Conservation (phyloP, 495 filamentous ascomycete species). For the Pyronema domesticum region DNA sequence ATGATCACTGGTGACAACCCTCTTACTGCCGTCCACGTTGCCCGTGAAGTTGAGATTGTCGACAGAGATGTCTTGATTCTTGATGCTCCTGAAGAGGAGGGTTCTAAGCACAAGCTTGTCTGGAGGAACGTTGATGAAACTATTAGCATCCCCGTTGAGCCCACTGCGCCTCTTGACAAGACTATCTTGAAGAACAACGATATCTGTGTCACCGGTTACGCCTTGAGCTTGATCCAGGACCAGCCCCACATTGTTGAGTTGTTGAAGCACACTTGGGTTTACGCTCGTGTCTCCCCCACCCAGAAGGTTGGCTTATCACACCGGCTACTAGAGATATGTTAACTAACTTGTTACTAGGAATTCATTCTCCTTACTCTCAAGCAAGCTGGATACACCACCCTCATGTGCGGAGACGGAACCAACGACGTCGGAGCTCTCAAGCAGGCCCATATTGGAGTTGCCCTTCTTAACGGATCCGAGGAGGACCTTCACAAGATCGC, state of each 20-base stretch:
- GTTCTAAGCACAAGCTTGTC: constrained; percentile 61
- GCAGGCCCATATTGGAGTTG: constrained; percentile 94
- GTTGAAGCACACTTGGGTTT: constrained; percentile 86
- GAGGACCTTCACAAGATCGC: constrained; percentile 80
- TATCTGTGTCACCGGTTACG: constrained; percentile 91
- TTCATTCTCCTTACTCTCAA: constrained; percentile 80
- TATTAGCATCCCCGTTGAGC: constrained; percentile 71
- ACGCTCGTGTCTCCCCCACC: constrained; percentile 92
- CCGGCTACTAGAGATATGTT: not conserved
- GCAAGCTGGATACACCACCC: constrained; percentile 88
- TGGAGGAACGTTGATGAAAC: constrained; percentile 95
- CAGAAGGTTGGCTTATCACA: constrained; percentile 47
- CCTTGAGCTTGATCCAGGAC: constrained; percentile 72
- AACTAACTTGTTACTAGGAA: constrained; percentile 35
- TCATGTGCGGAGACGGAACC: constrained; percentile 98
- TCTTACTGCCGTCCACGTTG: constrained; percentile 88
- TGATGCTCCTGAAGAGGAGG: constrained; percentile 82
- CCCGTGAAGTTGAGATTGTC: constrained; percentile 89
- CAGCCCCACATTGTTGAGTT: constrained; percentile 54
- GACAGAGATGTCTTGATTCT: constrained; percentile 89
- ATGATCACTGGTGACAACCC: constrained; percentile 99
- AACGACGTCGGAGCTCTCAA: constrained; percentile 97
- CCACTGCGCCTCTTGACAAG: constrained; percentile 57
- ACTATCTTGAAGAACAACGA: constrained; percentile 76
- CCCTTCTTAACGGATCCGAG: constrained; percentile 82